phyloP scores from a whole-genome alignment of 345 rosid species.

The Luvunga scandens region DNA sequence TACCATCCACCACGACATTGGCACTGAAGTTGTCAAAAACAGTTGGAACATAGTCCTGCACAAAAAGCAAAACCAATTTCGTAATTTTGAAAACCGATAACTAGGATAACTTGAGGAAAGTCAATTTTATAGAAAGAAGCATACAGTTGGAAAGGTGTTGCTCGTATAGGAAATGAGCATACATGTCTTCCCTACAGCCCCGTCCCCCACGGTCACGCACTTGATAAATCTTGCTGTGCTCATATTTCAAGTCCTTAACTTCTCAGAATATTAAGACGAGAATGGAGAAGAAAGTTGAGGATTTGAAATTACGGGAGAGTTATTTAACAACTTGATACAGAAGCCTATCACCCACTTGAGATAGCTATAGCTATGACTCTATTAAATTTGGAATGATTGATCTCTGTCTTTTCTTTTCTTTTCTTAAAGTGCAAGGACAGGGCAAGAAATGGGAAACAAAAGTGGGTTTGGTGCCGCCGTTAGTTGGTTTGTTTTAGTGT shows the following conservation, averaged over 20 bases:
- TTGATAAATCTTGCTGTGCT: constrained; percentile 73
- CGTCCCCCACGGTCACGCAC: constrained; percentile 85
- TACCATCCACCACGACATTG: constrained; percentile 61
- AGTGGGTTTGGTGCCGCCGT: constrained; percentile 44
- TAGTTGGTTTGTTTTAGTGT: constrained; percentile 45
- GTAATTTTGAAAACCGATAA: not conserved
- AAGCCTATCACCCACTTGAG: constrained; percentile 21
- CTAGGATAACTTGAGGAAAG: not conserved
- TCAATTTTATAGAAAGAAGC: not conserved
- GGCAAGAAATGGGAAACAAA: constrained; percentile 17
- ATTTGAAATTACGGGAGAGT: constrained; percentile 6
- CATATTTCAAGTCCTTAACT: constrained; percentile 29
- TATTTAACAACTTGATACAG: constrained; percentile 20
- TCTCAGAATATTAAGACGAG: not conserved
- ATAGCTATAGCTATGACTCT: not conserved
- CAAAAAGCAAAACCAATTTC: not conserved
- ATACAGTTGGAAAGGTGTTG: constrained; percentile 77
- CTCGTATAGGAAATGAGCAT: constrained; percentile 82
- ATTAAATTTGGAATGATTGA: constrained; percentile 36
- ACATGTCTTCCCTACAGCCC: constrained; percentile 83
- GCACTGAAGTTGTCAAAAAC: constrained; percentile 72
- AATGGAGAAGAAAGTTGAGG: not conserved
- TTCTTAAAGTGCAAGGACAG: constrained; percentile 48
- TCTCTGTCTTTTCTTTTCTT: constrained; percentile 21
- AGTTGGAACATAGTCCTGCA: constrained; percentile 61